Evolutionary conservation across 75 land plant species (phyloP), one percentile per base, ranked within the genome.

Genomic region (Sequoia sempervirens): DNA sequence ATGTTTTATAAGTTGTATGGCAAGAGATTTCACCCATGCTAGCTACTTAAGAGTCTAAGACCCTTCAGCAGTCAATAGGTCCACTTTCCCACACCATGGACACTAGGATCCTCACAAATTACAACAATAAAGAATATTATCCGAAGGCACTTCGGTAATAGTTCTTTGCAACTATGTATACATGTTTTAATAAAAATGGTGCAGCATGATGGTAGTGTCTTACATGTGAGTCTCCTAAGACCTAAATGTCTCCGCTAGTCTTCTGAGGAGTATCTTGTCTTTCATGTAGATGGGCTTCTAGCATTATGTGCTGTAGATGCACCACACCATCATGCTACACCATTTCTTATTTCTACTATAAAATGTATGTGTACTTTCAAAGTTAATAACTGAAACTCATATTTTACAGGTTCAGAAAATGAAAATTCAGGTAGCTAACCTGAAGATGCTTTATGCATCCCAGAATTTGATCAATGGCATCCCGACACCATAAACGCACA

Each of bases 401-500:
- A 53, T 61, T 28, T 53, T 81, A 34, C 68, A 64, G 82, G 23
- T 17, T 61, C n/a, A 20, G 12, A 41, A 82, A 18, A 10, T 70
- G 36, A 73, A 50, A 23, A 82, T 32, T 26, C n/a, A 47, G 54
- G 13, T 53, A 52, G 45, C 82, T 12, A 58, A 96, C 98, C 97
- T 98, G 99, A 72, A 98, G 94, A 17, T 80, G 80, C 20, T 61
- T 86, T 20, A 98, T 92, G 54, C 87, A 53, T 5, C 26, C 53
- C 37, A 91, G 68, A 37, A 94, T 89, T 8, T 23, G 38, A 85
- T 93, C 96, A 85, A 96, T 93, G 40, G 99, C 95, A 90, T 96
- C 97, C 12, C 97, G 93, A 83, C 99, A 96, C 99, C 99, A 98
- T 34, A 98, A 80, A 0, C 97, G 96, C 72, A 98, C 91, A 89